Evolutionary conservation across 164 flowering plant genomes (phyloP).

Genomic region (Aristolochia californica): DNA sequence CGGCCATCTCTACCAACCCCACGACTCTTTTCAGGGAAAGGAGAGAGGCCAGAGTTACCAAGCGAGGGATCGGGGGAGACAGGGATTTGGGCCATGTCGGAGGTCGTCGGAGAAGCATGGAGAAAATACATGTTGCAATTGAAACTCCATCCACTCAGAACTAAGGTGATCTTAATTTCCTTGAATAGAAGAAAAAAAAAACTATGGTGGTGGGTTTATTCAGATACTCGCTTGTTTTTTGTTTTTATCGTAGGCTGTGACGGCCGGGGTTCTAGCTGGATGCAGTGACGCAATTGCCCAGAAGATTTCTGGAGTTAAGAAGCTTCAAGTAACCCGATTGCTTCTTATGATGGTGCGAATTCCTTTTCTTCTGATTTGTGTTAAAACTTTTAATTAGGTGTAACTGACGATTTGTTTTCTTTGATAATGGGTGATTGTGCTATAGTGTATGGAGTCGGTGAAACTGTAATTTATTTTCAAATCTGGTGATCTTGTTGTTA

Average conservation of each 20-base stretch:
- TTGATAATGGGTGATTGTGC: no score
- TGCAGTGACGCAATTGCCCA: constrained; percentile 62
- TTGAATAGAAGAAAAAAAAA: not conserved
- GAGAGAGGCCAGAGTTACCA: not conserved
- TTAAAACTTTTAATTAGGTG: no score
- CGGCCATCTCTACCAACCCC: not conserved
- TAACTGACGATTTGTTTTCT: no score
- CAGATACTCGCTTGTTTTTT: not conserved
- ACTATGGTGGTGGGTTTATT: not conserved
- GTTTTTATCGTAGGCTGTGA: constrained; percentile 41
- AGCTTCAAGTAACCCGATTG: constrained; percentile 55
- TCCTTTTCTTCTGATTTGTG: not conserved
- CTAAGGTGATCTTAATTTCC: constrained; percentile 33
- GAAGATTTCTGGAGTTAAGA: constrained; percentile 69
- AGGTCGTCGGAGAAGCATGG: constrained; percentile 42
- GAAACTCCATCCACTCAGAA: constrained; percentile 61
- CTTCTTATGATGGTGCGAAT: constrained; percentile 54
- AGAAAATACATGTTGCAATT: constrained; percentile 51
- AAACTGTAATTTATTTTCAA: no score
- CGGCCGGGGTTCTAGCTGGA: constrained; percentile 63
- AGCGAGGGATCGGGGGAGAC: not conserved
- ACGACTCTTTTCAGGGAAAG: not conserved
- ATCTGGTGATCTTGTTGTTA: no score
- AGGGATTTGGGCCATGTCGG: constrained; percentile 31
- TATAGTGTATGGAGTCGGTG: no score